Base-by-base conservation (phyloP, 2,329 filamentous ascomycete genomes). In the Fusarium neocosmosporiellum region DNA sequence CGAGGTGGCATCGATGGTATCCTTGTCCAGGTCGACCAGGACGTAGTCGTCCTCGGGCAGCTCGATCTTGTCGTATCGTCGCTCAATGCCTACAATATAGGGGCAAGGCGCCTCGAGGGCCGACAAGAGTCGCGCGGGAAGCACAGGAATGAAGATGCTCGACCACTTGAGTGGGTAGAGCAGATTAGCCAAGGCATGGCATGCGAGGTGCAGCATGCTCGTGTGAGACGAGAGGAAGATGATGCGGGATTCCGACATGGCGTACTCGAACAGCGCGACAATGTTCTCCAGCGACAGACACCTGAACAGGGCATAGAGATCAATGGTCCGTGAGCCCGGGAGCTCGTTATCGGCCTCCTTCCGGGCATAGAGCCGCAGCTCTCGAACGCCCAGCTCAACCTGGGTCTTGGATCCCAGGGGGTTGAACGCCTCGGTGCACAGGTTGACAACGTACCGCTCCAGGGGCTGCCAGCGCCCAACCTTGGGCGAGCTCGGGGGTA, bases 11-110 rank as follows among this genome's bases (percentile, higher is more conserved):
- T 98, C 94, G 69, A 99, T 95, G 18, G 91, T 91, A 81, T 99
- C 94, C 80, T 93, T 91, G 81, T 99, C 96, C 59, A 99, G 86
- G 81, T 99, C 96, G 37, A 98, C 95, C 18, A 98, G 86, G 20
- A 98, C 95, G 80, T 96, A 98, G 79, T 98, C 96, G 77, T 98
- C 96, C 8, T 98, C 94, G 0, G 96, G 96, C 46, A 98, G 88
- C 75, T 95, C 92, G 54, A 95, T 89, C 65, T 90, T 90, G 76
- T 97, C 94, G 80, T 98, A 98, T 65, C 95, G 91, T 74, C 95
- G 90, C 83, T 99, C 96, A 66, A 99, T 94, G 57, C 96, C 96
- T 48, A 98, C 94, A 74, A 99, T 98, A 78, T 98, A 99, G 1
- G 96, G 96, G 77, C 96, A 98, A 4, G 96, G 96, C 1, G 96